A percentile compares a stretch with the other conserved stretches of the same genome.
These are phyloP conservation scores for Platismatia glauca DNA, from an alignment of 495 filamentous ascomycete genomes.

Conservation along the genomic window DNA sequence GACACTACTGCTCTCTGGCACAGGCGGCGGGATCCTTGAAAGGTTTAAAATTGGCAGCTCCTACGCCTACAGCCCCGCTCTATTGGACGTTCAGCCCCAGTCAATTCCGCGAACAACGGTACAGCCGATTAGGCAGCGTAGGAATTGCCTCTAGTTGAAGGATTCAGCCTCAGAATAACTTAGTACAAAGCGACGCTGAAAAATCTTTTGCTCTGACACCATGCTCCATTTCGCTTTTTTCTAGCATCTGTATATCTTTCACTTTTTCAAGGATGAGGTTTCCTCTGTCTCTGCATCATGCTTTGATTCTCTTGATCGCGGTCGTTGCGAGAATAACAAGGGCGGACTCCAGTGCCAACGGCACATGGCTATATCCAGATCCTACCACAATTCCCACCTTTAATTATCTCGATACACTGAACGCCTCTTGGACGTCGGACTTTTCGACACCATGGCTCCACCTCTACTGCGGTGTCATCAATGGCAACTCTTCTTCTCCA, in stretches of 20 bases:
- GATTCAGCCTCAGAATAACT: not conserved
- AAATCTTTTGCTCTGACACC: not conserved
- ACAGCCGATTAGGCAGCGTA: no score
- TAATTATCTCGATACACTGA: not conserved
- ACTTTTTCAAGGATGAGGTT: not conserved
- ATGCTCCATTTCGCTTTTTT: not conserved
- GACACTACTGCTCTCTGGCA: no score
- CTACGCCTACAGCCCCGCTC: no score
- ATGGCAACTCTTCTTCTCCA: not conserved
- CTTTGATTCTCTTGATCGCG: not conserved
- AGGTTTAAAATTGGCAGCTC: no score
- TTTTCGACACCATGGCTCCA: constrained; percentile 1
- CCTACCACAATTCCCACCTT: not conserved
- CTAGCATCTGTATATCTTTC: not conserved
- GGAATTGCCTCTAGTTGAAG: no score
- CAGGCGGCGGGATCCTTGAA: not conserved
- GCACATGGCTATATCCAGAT: constrained; percentile 3
- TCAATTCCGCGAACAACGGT: no score
- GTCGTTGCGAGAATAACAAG: not conserved
- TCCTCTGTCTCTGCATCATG: not conserved
- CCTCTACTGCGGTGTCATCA: constrained; percentile 1
- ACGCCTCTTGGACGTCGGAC: not conserved
- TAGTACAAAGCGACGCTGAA: no score
- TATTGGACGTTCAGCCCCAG: no score
- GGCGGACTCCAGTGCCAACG: not conserved